Base-by-base conservation (phyloP, 805 yeast genomes). In the Komagataella ulmi region DNA sequence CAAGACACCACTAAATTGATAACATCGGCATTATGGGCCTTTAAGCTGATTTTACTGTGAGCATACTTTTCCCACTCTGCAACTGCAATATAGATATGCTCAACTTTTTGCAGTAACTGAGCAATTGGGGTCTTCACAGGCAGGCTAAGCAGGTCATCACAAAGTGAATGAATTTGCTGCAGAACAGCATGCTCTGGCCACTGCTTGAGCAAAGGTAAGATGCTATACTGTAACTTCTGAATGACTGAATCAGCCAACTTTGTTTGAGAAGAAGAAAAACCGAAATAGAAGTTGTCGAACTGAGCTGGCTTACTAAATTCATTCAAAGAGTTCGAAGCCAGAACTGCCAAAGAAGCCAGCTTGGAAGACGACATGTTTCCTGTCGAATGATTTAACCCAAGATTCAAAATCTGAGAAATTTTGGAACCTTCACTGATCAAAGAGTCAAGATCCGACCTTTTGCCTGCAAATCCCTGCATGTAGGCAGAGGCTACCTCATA, bases 161-260 rank as follows among this genome's bases (percentile, higher is more conserved):
- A 76, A 7, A 83, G 79, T 54, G 83, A 69, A 44, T 70, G 63
- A 48, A 91, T 72, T 18, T 84, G 88, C 53, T 75, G 82, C 50
- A 93, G 67, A 0, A 96, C 88, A 0, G 93, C 93, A 70, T 95
- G 96, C 59, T 95, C 99, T 0, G 98, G 97, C 96, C 97, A 93
- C 60, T 81, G 79, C 23, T 65, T 66, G 10, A 84, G 63, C 10
- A 88, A 64, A 3, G 66, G 67, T 6, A 63, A 56, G 3, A 80
- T 79, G 1, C 77, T 62, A 3, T 70, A 65, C 59, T 73, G 69
- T 3, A 83, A 60, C 4, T 61, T 68, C 36, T 70, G 67, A 8
- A 80, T 67, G 1, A 83, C 60, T 1, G 58, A 60, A 47, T 81
- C 76, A 1, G 95, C 87, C 44, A 63, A 68, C 52, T 74, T 75